Evolutionary conservation across 441 rosid genomes (phyloP), one percentile per base, ranked within the genome.

Genomic region (Melianthus villosus): DNA sequence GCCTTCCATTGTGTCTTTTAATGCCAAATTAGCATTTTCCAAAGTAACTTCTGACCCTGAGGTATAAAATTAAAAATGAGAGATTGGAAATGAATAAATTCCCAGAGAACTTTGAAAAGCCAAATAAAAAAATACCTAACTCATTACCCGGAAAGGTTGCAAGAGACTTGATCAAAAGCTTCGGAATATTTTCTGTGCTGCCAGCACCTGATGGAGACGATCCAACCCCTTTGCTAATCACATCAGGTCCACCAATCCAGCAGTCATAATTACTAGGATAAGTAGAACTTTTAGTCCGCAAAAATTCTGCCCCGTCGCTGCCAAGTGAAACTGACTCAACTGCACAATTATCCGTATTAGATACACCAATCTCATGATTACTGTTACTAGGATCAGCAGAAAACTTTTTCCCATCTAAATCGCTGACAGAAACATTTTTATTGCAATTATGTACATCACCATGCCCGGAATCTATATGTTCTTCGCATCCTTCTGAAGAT

Each of bases 71-170:
- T 34, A 27, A 25, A 30, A 30, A 17, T 40, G 33, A 34, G 33
- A 11, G 12, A 23, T 33, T 1, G 45, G 25, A 7, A 58, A 36
- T 36, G 28, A 32, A 30, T 20, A 20, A 25, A 51, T 34, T 13
- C 3, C 6, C n/a, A 4, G 37, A 29, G 30, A 2, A 19, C 7
- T n/a, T n/a, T n/a, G n/a, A n/a, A n/a, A n/a, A n/a, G n/a, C n/a
- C n/a, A n/a, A n/a, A n/a, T n/a, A n/a, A 56, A 9, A 30, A 47
- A 18, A 48, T 50, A 83, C 92, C 78, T 51, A 66, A 54, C 34
- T 60, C 60, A 18, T 51, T 50, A 9, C 34, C 34, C 51, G n/a
- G n/a, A n/a, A n/a, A n/a, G n/a, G n/a, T n/a, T n/a, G n/a, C n/a
- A n/a, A n/a, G n/a, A n/a, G 27, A 48, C 52, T 40, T 60, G 25